Evolutionary conservation across 2,329 filamentous ascomycete genomes (phyloP), one percentile per base, ranked within the genome.

Genomic region (Phoma herbarum): DNA sequence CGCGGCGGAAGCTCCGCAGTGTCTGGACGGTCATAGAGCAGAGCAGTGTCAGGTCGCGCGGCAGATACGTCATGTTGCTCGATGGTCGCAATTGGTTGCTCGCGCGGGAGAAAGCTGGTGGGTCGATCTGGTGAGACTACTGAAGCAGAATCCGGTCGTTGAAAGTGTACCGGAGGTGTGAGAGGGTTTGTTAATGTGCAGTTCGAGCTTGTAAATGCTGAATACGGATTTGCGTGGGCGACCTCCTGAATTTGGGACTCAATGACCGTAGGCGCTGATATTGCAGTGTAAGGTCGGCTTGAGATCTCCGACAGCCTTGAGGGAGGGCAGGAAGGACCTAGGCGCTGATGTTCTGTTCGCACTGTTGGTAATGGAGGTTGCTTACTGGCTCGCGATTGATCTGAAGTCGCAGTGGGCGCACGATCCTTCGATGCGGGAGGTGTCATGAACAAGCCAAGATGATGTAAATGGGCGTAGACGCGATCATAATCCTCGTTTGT

Each of bases 401-500:
- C 29, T 41, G 54, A 46, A 2, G 47, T 46, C 31, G 60, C 54
- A 25, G 65, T 61, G 26, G 62, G 62, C 23, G 23, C 23, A 44
- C 49, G 63, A 25, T 62, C 61, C 64, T 51, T 57, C 25, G 52
- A 6, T 46, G 52, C 52, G 3, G 64, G 54, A 4, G 60, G 45
- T 25, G 53, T 71, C 66, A 75, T 75, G 44, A 35, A 72, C 47
- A 74, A 76, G 57, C 75, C 76, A 14, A 76, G 65, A 18, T 62
- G 58, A 23, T 65, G 52, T 54, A 81, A 64, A 69, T 74, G 63
- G 52, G 66, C 64, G 57, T 74, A 63, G 56, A 65, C 69, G 59
- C 57, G 61, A 56, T 74, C 74, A 44, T 72, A 82, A 51, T 81
- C 79, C 25, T 65, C 49, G 10, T 74, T 66, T 5, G 71, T 76